Evolutionary conservation across 1,284 basidiomycete species (phyloP), one percentile per base, ranked within the genome.

Genomic region (Tilletia walkeri): DNA sequence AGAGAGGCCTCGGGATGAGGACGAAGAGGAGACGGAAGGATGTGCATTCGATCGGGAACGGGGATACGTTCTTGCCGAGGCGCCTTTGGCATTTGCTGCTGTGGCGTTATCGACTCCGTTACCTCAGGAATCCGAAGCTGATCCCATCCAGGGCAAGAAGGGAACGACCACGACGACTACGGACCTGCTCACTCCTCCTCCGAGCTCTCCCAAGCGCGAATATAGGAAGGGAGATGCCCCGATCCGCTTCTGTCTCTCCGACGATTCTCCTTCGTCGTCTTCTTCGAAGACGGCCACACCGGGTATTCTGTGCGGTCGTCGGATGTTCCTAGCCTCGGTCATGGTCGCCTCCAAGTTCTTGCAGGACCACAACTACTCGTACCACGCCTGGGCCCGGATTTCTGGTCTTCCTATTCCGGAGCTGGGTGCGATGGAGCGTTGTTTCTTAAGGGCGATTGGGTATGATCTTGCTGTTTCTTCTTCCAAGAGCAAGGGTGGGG

Each of bases 361-460:
- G 70, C 93, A 95, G 85, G 94, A 97, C 80, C 90, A 91, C 69
- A 93, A 91, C 68, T 96, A 94, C 80, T 93, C 91, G 16, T 95
- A 96, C 83, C 69, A 77, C 38, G 93, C 94, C 20, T 96, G 94
- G 94, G 90, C 92, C 6, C 93, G 93, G 80, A 85, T 86, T 65
- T 83, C 84, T 14, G 85, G 85, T 5, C 74, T 86, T 3, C 74
- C 80, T 18, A 78, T 84, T 38, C 71, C 72, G 50, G 86, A 86
- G 70, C 82, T 86, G 65, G 84, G 84, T 69, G 70, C 73, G 50
- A 83, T 85, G 59, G 86, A 86, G 76, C 80, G 85, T 6, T 79
- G 81, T 16, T 84, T 86, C 70, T 78, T 86, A 18, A 73, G 75
- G 48, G 76, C 85, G 20, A 78, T 86, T 67, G 83, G 81, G 70